These are phyloP conservation scores for Blastobotrys proliferans DNA, from an alignment of 1,139 yeast genomes.

Conservation along the genomic window DNA sequence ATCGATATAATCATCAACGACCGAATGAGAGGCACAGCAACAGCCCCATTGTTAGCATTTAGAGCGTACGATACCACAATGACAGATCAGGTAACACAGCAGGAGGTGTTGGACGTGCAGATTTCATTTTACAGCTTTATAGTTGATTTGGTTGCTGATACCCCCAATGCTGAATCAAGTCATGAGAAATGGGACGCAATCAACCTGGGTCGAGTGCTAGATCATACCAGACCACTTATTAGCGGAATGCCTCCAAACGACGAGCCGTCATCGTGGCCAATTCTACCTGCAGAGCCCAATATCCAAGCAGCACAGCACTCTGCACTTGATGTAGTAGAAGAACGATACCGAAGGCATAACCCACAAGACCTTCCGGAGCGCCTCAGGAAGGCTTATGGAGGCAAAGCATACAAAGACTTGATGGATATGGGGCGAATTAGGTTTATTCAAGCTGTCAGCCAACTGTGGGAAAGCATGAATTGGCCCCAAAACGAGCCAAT, in stretches of 20 bases:
- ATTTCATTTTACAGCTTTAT: slow-evolving; percentile 10
- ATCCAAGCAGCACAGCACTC: too few species aligned
- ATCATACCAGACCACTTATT: too few species aligned
- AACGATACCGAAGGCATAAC: too few species aligned
- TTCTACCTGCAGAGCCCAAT: too few species aligned
- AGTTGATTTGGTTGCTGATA: slow-evolving; percentile 8
- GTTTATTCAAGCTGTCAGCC: slow-evolving; percentile 8
- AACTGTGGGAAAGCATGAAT: slow-evolving; percentile 10
- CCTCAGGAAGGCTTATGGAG: slow-evolving; percentile 8
- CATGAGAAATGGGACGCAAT: too few species aligned
- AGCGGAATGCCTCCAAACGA: too few species aligned
- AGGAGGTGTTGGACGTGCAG: slow-evolving; percentile 10
- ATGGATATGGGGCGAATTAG: slow-evolving; percentile 5
- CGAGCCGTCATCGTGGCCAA: too few species aligned
- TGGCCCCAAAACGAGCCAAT: slow-evolving; percentile 2
- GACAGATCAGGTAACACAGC: background rate
- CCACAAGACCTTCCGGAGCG: background rate
- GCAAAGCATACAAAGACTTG: slow-evolving; percentile 10
- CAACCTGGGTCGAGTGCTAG: too few species aligned
- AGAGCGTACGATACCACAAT: background rate
- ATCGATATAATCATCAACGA: slow-evolving; percentile 2
- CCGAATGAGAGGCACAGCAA: background rate
- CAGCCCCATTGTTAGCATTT: background rate
- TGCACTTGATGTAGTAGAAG: too few species aligned
- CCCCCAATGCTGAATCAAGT: too few species aligned